These are phyloP conservation scores for Casuarina equisetifolia DNA, from an alignment of 306 rosid species.

Conservation along the genomic window DNA sequence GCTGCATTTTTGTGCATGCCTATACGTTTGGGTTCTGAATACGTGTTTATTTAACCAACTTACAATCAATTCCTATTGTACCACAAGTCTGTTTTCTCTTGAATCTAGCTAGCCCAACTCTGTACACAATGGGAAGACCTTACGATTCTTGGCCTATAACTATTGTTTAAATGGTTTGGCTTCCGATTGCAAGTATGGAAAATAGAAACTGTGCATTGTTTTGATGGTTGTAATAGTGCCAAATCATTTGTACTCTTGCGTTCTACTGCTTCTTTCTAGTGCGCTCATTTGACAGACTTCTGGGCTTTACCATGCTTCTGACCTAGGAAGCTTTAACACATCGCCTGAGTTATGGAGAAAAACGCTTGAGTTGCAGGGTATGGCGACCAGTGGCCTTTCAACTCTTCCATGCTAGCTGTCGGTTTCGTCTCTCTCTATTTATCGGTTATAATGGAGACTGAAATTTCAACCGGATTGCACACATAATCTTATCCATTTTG, in stretches of 20 bases:
- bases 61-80: neutral
- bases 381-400: no score
- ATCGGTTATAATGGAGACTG: neutral
- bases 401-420: neutral
- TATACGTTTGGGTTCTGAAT: neutral
- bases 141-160: neutral
- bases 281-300: neutral
- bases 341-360: neutral
- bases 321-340: neutral
- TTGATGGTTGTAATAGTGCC: neutral
- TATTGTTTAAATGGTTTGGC: neutral
- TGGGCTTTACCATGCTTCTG: neutral
- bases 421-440: neutral
- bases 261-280: neutral
- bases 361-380: neutral
- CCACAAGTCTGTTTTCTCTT: neutral
- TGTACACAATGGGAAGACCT: neutral
- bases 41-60: neutral
- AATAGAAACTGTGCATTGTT: neutral
- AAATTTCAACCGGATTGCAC: neutral
- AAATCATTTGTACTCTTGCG: neutral
- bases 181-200: no score
- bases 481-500: neutral
- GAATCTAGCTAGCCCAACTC: conserved; percentile 4
- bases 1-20: neutral